These are phyloP conservation scores for Talaromyces verruculosus DNA, from an alignment of 2,329 filamentous ascomycete genomes.

Conservation along the genomic window DNA sequence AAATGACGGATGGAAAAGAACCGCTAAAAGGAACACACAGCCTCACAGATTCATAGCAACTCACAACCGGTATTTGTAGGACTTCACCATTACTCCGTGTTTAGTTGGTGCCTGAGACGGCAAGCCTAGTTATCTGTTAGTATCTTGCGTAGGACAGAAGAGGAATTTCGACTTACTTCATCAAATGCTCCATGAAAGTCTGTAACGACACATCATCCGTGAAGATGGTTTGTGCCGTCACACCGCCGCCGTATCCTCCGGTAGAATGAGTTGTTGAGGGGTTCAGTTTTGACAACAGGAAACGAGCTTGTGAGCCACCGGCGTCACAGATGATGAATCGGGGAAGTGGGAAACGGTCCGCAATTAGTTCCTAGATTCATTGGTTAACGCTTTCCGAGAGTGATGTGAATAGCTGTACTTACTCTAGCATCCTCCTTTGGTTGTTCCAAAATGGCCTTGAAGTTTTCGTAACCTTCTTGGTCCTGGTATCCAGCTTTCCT, in stretches of 20 bases:
- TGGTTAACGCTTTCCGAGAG: background rate
- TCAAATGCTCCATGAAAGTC: constrained; percentile 99
- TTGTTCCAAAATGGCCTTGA: constrained; percentile 79
- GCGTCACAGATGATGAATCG: constrained; percentile 98
- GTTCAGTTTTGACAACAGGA: constrained; percentile 94
- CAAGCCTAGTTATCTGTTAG: constrained; percentile 45
- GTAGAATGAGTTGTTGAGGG: constrained; percentile 95
- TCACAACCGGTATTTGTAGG: constrained; percentile 5
- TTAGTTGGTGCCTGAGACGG: constrained; percentile 53
- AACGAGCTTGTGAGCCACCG: constrained; percentile 96
- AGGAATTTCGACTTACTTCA: constrained; percentile 70
- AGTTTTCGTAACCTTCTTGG: constrained; percentile 97
- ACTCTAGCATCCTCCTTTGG: constrained; percentile 96
- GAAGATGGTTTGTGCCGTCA: constrained; percentile 95
- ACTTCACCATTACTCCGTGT: constrained; percentile 26
- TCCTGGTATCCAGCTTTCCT: constrained; percentile 97
- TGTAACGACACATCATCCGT: constrained; percentile 97
- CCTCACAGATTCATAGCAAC: constrained; percentile 19
- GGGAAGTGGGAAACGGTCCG: constrained; percentile 95
- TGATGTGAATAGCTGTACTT: constrained; percentile 39
- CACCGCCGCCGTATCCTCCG: constrained; percentile 84
- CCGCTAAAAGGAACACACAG: constrained; percentile 24
- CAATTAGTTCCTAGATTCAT: constrained; percentile 75
- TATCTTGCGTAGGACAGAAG: constrained; percentile 7
- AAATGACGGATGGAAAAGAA: constrained; percentile 20